Base-by-base conservation (phyloP, 306 rosid species). In the Pterocarpus macrocarpus region DNA sequence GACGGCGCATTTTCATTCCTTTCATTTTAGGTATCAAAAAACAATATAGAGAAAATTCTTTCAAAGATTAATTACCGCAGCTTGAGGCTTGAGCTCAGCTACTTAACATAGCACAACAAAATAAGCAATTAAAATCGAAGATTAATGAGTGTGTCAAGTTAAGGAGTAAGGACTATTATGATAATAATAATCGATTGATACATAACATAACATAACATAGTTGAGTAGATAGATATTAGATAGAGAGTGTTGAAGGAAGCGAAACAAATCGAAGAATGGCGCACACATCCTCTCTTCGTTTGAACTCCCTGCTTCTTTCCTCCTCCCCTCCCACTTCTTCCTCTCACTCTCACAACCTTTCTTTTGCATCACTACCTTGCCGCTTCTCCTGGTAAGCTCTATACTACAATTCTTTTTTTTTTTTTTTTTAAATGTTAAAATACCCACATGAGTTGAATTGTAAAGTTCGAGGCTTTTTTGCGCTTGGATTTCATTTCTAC, bases 201-300 rank as follows among this genome's bases (percentile, higher is more conserved):
- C 47, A 43, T 6, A 5, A 38, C 6, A 38, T 38, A 38, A 38
- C 10, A 43, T 43, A 43, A 7, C 2, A 43, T 43, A 43, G 47
- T 43, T 43, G 47, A 38, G 5, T 44, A 44, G 49, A 44, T 44
- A 44, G 49, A 47, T 22, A 22, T 22, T 47, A 11, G 53, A 11
- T 3, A 8, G 47, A 22, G 1, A 3, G 9, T 47, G 53, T 47
- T 47, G 53, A 43, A 8, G 53, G 4, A 47, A 9, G 14, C 14
- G 8, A 47, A 47, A 14, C 53, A 12, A 47, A 47, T 11, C 53
- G 53, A 47, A 47, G 53, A 47, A 47, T 47, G 53, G 90, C 92
- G 50, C 97, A 91, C 8, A 66, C 97, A 71, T 84, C 93, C 8
- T 85, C 93, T 70, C 89, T 90, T 72, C 84, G 90, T 83, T 85